Evolutionary conservation across 2,329 filamentous ascomycete species (phyloP).

Genomic region (Diaporthe humulicola): DNA sequence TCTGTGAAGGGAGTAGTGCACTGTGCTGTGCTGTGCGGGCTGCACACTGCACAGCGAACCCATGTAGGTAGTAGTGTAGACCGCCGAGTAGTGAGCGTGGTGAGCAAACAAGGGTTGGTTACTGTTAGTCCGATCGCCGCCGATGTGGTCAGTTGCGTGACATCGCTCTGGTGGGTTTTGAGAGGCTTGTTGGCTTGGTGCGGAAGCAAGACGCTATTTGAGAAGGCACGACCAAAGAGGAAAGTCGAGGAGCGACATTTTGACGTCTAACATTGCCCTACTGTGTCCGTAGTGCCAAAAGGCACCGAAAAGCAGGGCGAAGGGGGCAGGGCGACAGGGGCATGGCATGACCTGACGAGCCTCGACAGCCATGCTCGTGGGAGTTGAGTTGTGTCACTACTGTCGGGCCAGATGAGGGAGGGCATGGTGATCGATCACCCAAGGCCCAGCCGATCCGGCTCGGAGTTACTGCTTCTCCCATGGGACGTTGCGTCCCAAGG

Average conservation of each 20-base stretch:
- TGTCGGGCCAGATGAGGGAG: slow-evolving; percentile 17
- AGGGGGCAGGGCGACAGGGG: no score
- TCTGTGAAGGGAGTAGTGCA: background rate
- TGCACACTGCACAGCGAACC: background rate
- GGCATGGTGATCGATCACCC: slow-evolving; percentile 1
- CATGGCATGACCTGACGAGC: slow-evolving; percentile 21
- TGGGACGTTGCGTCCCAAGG: slow-evolving; percentile 12
- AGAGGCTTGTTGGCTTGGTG: slow-evolving; percentile 15
- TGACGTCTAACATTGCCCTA: slow-evolving; percentile 19
- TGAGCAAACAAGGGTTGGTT: slow-evolving; percentile 1
- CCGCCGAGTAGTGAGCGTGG: background rate
- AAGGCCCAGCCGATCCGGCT: slow-evolving; percentile 15
- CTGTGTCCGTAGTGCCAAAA: background rate
- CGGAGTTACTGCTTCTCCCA: slow-evolving; percentile 25
- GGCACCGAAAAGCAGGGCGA: background rate
- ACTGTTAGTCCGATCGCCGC: slow-evolving; percentile 19
- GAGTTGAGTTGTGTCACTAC: slow-evolving; percentile 15
- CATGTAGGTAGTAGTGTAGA: background rate
- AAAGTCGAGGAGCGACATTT: slow-evolving; percentile 21
- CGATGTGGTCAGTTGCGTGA: slow-evolving; percentile 30
- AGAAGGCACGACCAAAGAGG: slow-evolving; percentile 23
- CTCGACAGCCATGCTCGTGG: slow-evolving; percentile 10
- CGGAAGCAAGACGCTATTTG: slow-evolving; percentile 15
- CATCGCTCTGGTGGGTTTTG: slow-evolving; percentile 26
- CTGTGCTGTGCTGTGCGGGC: background rate